Evolutionary conservation across 2,329 filamentous ascomycete species (phyloP).

Genomic region (Claviceps digitariae): DNA sequence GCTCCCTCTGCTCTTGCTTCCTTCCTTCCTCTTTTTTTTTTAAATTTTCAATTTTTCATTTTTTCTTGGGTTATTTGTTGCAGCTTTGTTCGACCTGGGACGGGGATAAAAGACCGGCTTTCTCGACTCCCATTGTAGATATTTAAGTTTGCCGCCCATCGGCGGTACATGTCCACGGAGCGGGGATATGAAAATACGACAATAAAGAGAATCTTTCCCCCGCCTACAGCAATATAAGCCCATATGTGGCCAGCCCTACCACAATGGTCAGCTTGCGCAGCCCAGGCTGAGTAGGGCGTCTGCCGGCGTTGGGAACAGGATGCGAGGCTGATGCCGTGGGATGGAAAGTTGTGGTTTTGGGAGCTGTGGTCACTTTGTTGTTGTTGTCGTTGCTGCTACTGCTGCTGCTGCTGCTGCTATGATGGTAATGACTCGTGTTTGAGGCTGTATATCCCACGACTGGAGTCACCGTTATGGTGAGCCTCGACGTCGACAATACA

Average conservation of each 20-base stretch:
- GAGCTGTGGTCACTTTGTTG: neutral
- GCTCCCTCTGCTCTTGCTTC: neutral
- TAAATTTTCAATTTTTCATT: too few species aligned
- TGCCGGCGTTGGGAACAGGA: neutral
- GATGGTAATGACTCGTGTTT: neutral
- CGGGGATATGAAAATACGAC: neutral
- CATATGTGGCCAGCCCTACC: slow-evolving; percentile 5
- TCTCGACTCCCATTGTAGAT: neutral
- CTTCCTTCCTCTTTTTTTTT: neutral
- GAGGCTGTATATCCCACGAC: neutral
- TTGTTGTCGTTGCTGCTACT: neutral
- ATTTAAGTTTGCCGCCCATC: neutral
- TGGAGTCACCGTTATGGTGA: neutral
- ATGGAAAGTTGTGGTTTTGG: too few species aligned
- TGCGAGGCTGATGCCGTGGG: neutral
- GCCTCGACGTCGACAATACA: neutral
- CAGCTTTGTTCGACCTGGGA: neutral
- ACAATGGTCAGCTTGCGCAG: slow-evolving; percentile 5
- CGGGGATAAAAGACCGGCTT: neutral
- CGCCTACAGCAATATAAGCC: slow-evolving; percentile 4
- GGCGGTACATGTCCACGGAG: too few species aligned
- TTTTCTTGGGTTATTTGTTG: neutral
- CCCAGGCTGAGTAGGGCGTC: slow-evolving; percentile 5
- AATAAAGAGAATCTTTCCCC: neutral
- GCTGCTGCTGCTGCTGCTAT: neutral